Percentiles rank a stretch among this genome's conserved stretches.
Evolutionary conservation across 1,284 basidiomycete genomes (phyloP).

Genomic region (Cystobasidiaceae sp.): DNA sequence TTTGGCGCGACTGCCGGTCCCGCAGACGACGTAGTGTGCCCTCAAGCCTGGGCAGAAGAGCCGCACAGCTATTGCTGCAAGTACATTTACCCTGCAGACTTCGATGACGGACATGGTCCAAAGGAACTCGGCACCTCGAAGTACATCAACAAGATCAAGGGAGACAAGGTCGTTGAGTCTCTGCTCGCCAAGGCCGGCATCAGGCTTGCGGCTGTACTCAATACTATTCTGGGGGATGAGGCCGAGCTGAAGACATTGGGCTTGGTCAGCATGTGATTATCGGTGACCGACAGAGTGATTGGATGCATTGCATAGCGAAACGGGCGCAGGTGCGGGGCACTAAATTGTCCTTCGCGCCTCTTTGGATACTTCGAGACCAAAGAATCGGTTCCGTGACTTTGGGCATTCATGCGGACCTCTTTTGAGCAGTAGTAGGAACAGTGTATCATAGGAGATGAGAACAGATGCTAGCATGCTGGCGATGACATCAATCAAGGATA

Average conservation of each 20-base stretch:
- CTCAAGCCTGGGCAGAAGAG: conserved; percentile 42
- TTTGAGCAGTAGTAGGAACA: too few species aligned
- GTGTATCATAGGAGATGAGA: too few species aligned
- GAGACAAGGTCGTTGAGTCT: conserved; percentile 45
- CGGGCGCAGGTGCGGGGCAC: too few species aligned
- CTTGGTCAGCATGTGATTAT: background rate
- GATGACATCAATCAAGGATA: too few species aligned
- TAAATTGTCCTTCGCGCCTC: too few species aligned
- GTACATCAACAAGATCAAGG: conserved; percentile 36
- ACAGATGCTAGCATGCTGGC: too few species aligned
- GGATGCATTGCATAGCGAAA: too few species aligned
- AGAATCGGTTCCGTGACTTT: too few species aligned
- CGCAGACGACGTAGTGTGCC: conserved; percentile 38
- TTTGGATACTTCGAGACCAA: too few species aligned
- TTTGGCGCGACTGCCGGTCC: background rate
- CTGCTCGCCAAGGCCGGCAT: conserved; percentile 46
- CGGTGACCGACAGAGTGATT: too few species aligned
- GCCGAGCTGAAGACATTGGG: conserved; percentile 12
- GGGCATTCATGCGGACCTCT: too few species aligned
- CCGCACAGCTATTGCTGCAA: conserved; percentile 37
- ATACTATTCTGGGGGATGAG: conserved; percentile 38
- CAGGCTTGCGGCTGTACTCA: conserved; percentile 46
- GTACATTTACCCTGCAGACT: conserved; percentile 40
- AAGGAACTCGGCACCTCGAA: conserved; percentile 38
- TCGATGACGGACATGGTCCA: conserved; percentile 34